Percentiles rank a stretch among this genome's conserved stretches.
Conservation (phyloP, 208 protist species). For the Angomonas ambiguus region DNA sequence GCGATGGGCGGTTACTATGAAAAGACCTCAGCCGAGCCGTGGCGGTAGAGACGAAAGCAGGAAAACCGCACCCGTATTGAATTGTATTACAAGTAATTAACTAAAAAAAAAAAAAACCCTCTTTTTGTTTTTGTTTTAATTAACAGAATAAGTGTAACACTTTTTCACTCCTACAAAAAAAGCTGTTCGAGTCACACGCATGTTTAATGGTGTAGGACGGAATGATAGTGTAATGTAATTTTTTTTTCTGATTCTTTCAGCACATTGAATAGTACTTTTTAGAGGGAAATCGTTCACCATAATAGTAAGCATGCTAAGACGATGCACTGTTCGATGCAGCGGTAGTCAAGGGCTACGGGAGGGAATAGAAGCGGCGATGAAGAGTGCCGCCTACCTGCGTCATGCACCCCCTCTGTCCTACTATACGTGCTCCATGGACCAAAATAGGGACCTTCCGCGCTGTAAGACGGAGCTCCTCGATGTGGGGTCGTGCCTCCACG, state of each 20-base stretch:
- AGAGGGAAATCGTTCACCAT: too few species aligned
- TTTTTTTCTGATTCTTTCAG: too few species aligned
- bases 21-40: constrained; percentile 85
- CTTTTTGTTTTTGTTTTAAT: background rate
- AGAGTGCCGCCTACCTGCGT: constrained; percentile 42
- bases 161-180: background rate
- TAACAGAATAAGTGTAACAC: background rate
- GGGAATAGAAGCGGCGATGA: background rate
- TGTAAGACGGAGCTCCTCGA: constrained; percentile 68
- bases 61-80: background rate
- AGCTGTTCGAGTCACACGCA: too few species aligned
- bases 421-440: constrained; percentile 42
- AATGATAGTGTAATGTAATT: too few species aligned
- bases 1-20: constrained; percentile 83
- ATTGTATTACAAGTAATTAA: background rate
- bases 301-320: too few species aligned
- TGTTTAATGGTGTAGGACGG: too few species aligned
- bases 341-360: background rate
- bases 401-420: constrained; percentile 65
- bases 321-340: too few species aligned
- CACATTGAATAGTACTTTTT: too few species aligned
- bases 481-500: constrained; percentile 11
- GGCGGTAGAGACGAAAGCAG: constrained; percentile 40
- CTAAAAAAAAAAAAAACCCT: background rate
- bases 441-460: constrained; percentile 15